Evolutionary conservation across 2,329 filamentous ascomycete species (phyloP).

Genomic region (Pezicula carpinea): DNA sequence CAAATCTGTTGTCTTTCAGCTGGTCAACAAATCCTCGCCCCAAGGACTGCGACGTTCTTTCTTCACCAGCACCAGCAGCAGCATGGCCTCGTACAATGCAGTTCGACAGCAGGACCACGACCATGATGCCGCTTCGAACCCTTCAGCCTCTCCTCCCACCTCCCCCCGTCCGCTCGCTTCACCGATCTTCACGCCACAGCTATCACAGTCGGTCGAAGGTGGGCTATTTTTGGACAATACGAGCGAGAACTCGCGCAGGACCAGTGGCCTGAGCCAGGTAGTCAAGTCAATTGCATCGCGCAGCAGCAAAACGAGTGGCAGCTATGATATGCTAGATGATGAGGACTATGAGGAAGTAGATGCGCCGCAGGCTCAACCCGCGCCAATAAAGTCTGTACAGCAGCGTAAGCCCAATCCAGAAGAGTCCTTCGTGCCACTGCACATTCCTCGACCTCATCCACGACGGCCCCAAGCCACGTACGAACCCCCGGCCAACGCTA

Average conservation of each 20-base stretch:
- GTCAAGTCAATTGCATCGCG: conserved; percentile 8
- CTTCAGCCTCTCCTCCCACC: conserved; percentile 61
- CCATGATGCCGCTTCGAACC: conserved; percentile 46
- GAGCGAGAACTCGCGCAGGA: conserved; percentile 9
- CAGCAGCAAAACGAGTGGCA: conserved; percentile 9
- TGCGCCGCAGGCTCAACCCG: neutral
- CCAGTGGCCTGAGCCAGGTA: conserved; percentile 5
- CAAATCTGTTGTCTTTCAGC: too few relatives aligned
- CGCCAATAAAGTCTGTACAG: conserved; percentile 4
- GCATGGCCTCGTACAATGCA: neutral
- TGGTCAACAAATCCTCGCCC: too few relatives aligned
- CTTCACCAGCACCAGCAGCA: too few relatives aligned
- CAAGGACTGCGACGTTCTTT: too few relatives aligned
- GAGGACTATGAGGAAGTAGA: conserved; percentile 16
- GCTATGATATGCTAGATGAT: conserved; percentile 16
- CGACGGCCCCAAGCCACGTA: conserved; percentile 16
- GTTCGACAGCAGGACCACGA: neutral
- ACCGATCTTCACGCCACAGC: conserved; percentile 10
- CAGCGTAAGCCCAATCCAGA: conserved; percentile 1
- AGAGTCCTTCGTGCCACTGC: conserved; percentile 6
- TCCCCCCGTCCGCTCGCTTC: conserved; percentile 22
- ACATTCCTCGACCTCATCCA: conserved; percentile 13
- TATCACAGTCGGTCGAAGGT: neutral
- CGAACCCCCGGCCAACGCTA: conserved; percentile 8
- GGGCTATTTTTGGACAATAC: conserved; percentile 21